Evolutionary conservation across 441 rosid genomes (phyloP).

Genomic region (Euphorbia corollata): DNA sequence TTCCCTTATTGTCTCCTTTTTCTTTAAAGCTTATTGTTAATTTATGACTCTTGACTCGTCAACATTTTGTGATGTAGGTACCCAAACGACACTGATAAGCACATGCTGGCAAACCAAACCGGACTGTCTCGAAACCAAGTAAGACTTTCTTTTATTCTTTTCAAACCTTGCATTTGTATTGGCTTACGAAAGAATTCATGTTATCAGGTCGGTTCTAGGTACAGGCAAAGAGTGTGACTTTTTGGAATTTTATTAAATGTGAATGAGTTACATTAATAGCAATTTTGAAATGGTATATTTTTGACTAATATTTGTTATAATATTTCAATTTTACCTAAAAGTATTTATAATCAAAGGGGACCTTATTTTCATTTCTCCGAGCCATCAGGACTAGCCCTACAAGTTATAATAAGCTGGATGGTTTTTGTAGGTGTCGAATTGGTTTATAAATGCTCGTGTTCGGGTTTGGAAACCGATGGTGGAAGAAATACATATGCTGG

Average conservation of each 20-base stretch:
- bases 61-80: constrained; percentile 31
- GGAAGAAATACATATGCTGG: constrained; percentile 54
- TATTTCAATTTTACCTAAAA: no score
- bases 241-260: no score
- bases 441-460: constrained; percentile 64
- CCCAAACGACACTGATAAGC: constrained; percentile 52
- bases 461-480: constrained; percentile 67
- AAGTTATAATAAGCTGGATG: not conserved
- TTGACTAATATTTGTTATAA: no score
- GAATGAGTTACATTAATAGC: no score
- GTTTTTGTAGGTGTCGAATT: constrained; percentile 47
- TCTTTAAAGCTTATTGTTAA: not conserved
- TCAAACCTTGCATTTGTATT: not conserved
- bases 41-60: not conserved
- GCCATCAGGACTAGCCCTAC: not conserved
- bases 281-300: not conserved
- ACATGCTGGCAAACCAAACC: constrained; percentile 47
- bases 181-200: not conserved
- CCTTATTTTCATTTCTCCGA: no score
- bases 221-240: no score
- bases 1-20: not conserved
- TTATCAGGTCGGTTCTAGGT: no score
- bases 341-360: no score
- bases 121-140: constrained; percentile 54
- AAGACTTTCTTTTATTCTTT: constrained; percentile 13